A percentile compares a stretch with the other conserved stretches of the same genome.
Evolutionary conservation across 352 stramenopile genomes (phyloP).

Genomic region (Paralagenidium karlingii): DNA sequence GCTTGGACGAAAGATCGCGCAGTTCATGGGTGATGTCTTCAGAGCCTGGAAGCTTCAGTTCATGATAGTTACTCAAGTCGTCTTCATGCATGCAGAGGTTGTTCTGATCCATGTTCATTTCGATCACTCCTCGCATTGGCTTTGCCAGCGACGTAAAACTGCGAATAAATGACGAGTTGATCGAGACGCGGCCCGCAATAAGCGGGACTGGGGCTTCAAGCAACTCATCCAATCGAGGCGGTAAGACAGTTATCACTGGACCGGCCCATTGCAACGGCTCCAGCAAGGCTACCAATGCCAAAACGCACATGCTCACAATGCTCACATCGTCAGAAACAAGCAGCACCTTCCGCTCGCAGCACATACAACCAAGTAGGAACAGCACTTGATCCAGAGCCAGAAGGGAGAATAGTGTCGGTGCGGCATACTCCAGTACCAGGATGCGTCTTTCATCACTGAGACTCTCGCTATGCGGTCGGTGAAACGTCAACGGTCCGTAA

Average conservation of each 20-base stretch:
- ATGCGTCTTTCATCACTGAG: constrained; percentile 37
- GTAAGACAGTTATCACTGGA: constrained; percentile 58
- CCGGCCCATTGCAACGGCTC: constrained; percentile 62
- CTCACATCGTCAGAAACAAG: constrained; percentile 67
- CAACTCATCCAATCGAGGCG: constrained; percentile 50
- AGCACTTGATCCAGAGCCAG: constrained; percentile 70
- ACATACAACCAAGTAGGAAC: constrained; percentile 60
- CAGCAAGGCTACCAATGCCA: constrained; percentile 58
- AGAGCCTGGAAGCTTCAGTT: constrained; percentile 60
- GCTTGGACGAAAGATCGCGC: constrained; percentile 21
- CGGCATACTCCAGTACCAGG: constrained; percentile 60
- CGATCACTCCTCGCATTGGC: constrained; percentile 57
- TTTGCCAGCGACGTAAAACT: constrained; percentile 42
- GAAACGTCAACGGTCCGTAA: constrained; percentile 31
- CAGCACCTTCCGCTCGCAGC: constrained; percentile 65
- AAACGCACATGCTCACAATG: constrained; percentile 56
- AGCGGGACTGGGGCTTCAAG: constrained; percentile 64
- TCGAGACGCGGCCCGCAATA: constrained; percentile 61
- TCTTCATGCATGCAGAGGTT: constrained; percentile 65
- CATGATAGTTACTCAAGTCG: constrained; percentile 55
- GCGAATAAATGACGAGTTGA: constrained; percentile 20
- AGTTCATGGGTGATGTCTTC: constrained; percentile 65
- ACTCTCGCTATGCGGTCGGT: constrained; percentile 51
- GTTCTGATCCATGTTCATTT: constrained; percentile 78
- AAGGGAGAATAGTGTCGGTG: constrained; percentile 49